Percentiles rank a stretch among this genome's conserved stretches.
Evolutionary conservation across 2,329 filamentous ascomycete species (phyloP).

Genomic region (Nakataea oryzae): DNA sequence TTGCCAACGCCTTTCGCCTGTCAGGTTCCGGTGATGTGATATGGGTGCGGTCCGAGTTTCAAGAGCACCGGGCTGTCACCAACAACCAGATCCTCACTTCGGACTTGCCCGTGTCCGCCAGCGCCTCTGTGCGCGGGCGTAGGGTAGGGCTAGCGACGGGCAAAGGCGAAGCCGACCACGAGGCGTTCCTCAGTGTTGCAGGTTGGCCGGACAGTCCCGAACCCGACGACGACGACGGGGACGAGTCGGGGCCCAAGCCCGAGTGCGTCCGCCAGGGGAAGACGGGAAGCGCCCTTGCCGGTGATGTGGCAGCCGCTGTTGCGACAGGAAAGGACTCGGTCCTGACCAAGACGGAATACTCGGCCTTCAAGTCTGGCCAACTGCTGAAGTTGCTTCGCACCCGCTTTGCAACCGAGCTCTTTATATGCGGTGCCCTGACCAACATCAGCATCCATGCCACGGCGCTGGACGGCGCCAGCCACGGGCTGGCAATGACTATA

Average conservation of each 20-base stretch:
- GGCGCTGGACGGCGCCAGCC: constrained; percentile 76
- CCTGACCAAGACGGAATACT: constrained; percentile 70
- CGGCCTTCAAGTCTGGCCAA: constrained; percentile 67
- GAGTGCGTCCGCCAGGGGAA: constrained; percentile 33
- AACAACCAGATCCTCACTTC: constrained; percentile 39
- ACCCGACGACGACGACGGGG: constrained; percentile 1
- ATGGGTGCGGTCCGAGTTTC: constrained; percentile 74
- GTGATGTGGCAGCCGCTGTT: constrained; percentile 27
- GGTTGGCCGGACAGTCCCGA: neutral
- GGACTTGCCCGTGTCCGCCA: constrained; percentile 15
- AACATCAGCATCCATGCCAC: constrained; percentile 89
- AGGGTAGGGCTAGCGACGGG: neutral
- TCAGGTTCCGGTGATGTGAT: constrained; percentile 61
- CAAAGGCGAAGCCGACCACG: constrained; percentile 18
- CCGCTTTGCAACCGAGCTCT: constrained; percentile 82
- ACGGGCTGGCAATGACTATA: constrained; percentile 79
- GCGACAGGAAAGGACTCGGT: constrained; percentile 36
- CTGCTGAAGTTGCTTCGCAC: constrained; percentile 70
- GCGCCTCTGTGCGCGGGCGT: constrained; percentile 10
- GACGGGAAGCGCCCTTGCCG: constrained; percentile 32
- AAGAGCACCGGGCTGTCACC: constrained; percentile 45
- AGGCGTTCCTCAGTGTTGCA: constrained; percentile 23
- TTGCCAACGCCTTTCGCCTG: constrained; percentile 65
- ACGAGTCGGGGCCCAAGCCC: constrained; percentile 23
- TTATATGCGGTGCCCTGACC: constrained; percentile 75